A percentile compares a stretch with the other conserved stretches of the same genome.
These are phyloP conservation scores for Lactuca saligna DNA, from an alignment of 129 eudicot species.

Conservation along the genomic window DNA sequence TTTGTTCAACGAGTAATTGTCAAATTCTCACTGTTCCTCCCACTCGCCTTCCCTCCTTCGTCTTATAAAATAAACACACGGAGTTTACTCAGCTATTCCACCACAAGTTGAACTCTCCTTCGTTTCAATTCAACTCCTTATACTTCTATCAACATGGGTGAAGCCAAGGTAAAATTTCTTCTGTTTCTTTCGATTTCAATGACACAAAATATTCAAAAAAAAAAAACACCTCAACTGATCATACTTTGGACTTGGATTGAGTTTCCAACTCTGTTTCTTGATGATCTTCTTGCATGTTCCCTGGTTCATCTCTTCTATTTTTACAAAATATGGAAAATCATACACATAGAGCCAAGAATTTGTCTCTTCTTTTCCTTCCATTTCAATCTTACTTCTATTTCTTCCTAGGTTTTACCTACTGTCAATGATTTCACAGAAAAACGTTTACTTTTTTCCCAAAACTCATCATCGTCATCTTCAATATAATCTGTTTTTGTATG, in stretches of 20 bases:
- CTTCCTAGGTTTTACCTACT: not conserved
- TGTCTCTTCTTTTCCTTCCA: not conserved
- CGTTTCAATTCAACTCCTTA: slow-evolving; percentile 13
- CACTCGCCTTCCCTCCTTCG: slow-evolving; percentile 13
- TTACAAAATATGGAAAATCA: not conserved
- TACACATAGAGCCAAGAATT: not conserved
- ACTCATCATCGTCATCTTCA: not conserved
- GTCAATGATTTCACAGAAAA: not conserved
- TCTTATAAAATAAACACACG: slow-evolving; percentile 17
- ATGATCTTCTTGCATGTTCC: not conserved
- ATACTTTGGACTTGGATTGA: not conserved
- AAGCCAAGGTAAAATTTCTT: slow-evolving; percentile 27
- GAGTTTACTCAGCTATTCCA: slow-evolving; percentile 3
- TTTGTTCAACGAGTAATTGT: slow-evolving; percentile 9
- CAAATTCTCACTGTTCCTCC: not conserved
- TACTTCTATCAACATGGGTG: slow-evolving; percentile 24
- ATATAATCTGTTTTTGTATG: not conserved
- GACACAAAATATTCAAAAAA: not conserved
- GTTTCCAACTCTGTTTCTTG: not conserved
- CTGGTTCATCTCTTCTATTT: not conserved
- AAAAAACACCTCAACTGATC: not conserved
- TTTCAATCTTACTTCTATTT: not conserved
- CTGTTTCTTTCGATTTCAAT: not conserved
- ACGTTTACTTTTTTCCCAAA: not conserved
- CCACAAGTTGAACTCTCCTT: slow-evolving; percentile 7